phyloP scores from a whole-genome alignment of 2,329 filamentous ascomycete genomes.

The Cytospora piceicola region DNA sequence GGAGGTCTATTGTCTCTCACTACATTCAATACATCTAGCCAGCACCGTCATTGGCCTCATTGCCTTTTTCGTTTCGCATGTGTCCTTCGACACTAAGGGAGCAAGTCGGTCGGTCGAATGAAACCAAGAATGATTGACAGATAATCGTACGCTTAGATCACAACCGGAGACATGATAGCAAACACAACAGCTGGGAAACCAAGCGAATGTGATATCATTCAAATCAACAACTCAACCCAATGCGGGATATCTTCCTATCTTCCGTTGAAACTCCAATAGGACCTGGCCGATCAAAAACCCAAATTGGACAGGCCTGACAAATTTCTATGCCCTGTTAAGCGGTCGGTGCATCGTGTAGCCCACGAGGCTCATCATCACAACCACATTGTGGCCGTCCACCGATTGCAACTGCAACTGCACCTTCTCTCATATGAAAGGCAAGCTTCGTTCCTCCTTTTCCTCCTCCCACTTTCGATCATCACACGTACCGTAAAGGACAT shows the following conservation, averaged over 20 bases:
- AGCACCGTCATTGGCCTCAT: no score
- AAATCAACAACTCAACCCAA: constrained; percentile 13
- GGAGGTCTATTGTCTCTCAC: no score
- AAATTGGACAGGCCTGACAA: background rate
- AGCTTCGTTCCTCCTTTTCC: background rate
- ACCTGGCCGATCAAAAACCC: background rate
- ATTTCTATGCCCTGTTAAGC: background rate
- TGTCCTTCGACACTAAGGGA: background rate
- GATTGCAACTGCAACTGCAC: background rate
- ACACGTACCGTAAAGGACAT: no score
- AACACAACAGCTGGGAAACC: background rate
- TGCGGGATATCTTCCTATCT: constrained; percentile 28
- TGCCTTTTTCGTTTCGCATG: background rate
- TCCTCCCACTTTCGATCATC: background rate
- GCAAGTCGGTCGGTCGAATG: no score
- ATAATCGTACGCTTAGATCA: no score
- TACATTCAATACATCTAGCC: no score
- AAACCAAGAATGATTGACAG: no score
- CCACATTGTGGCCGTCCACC: background rate
- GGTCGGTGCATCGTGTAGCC: background rate
- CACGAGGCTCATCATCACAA: background rate
- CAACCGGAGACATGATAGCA: background rate
- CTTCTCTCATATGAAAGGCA: background rate
- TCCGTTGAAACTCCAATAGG: constrained; percentile 21
- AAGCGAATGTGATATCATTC: constrained; percentile 20